Evolutionary conservation across 2,329 filamentous ascomycete genomes (phyloP), one percentile per base, ranked within the genome.

Genomic region (Dothideomycetes sp.): DNA sequence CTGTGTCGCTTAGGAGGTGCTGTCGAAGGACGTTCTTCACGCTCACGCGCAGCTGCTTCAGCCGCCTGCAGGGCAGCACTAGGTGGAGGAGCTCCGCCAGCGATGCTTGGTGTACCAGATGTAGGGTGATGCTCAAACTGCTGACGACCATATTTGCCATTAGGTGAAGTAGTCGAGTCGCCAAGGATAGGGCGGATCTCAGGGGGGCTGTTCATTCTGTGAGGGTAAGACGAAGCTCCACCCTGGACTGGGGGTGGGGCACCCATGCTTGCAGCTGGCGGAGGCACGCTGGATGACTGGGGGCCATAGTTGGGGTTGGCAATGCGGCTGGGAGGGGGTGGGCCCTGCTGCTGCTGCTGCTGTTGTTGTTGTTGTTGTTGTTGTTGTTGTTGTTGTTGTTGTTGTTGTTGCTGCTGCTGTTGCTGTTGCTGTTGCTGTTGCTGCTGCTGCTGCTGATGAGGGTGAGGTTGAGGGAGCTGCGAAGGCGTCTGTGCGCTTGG

Each of bases 101-200:
- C 80, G 54, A 85, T 83, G 36, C 74, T 70, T 43, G 67, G 65
- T 22, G 66, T 61, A 34, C 69, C 60, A 29, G 74, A 62, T 47
- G 87, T 84, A 32, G 76, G 76, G 50, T 86, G 84, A 49, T 84
- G 81, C 51, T 82, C 70, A 56, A 85, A 93, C 49, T 81, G 83
- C 47, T 84, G 84, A 53, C 88, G 84, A 4, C 82, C 80, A 55
- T 91, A 94, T 6, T 78, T 79, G 27, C 85, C 82, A 55, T 87
- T 88, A 45, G 88, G 88, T n/a, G 89, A 95, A n/a, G 84, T 53
- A 18, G 49, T 77, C 63, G 88, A 83, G 45, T 84, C 79, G 50
- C 94, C 88, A 49, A 89, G 76, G 48, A 91, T 73, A 1, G 83
- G 82, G 38, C 87, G 78, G 33, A 87, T 80, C 50, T 95, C 89